Evolutionary conservation across 805 yeast genomes (phyloP).

Genomic region (Spathaspora sp.): DNA sequence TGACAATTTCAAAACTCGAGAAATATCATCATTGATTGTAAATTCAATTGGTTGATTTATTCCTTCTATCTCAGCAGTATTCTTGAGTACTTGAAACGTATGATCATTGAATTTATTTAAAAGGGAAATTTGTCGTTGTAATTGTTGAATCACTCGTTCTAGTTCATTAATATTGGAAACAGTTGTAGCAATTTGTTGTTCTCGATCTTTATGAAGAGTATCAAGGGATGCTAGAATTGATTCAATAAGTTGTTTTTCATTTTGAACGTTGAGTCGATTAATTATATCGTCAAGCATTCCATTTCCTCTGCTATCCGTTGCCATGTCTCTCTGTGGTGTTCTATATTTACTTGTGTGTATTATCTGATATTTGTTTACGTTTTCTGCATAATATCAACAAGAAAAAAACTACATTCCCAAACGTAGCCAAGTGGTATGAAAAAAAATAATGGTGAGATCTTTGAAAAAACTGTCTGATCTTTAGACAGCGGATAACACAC

Average conservation of each 20-base stretch:
- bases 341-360: neutral
- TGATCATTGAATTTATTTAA: conserved; percentile 20
- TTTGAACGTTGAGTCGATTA: neutral
- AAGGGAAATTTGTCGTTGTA: neutral
- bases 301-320: neutral
- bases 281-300: neutral
- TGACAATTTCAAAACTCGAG: conserved; percentile 22
- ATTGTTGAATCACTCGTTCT: neutral
- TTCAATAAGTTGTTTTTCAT: neutral
- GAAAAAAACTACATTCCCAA: neutral
- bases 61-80: neutral
- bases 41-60: neutral
- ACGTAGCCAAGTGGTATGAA: neutral
- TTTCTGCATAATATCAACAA: neutral
- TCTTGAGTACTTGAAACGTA: conserved; percentile 13
- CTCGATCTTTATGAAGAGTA: conserved; percentile 1
- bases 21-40: conserved; percentile 17
- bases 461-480: neutral
- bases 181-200: conserved; percentile 1
- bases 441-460: neutral
- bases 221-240: neutral
- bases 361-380: neutral
- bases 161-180: neutral
- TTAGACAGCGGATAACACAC: neutral
- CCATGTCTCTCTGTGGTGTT: neutral